phyloP scores from a whole-genome alignment of 352 stramenopile genomes.

The Detonula confervacea region DNA sequence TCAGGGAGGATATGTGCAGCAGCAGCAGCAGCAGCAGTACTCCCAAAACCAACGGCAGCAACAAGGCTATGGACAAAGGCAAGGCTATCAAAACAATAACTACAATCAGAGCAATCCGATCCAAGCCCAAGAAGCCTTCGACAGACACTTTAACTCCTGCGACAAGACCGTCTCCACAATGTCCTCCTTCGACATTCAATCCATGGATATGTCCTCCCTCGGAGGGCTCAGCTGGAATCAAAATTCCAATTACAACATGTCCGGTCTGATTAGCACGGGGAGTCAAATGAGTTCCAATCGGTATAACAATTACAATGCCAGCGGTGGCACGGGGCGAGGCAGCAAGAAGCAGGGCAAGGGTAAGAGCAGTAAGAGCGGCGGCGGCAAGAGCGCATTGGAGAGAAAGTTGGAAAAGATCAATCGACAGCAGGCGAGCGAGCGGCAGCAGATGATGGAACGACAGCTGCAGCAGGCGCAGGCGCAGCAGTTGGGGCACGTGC shows the following conservation, averaged over 20 bases:
- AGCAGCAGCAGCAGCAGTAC: slow-evolving; percentile 25
- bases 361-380: slow-evolving; percentile 7
- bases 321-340: too few species aligned
- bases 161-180: slow-evolving; percentile 52
- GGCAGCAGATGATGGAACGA: slow-evolving; percentile 24
- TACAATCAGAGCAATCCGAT: slow-evolving; percentile 4
- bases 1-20: slow-evolving; percentile 4
- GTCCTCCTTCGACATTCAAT: slow-evolving; percentile 41
- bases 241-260: slow-evolving; percentile 20
- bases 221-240: slow-evolving; percentile 39
- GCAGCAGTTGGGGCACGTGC: too few species aligned
- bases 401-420: slow-evolving; percentile 58
- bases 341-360: too few species aligned
- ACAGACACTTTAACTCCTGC: slow-evolving; percentile 32
- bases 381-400: slow-evolving; percentile 32
- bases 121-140: slow-evolving; percentile 37
- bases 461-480: slow-evolving; percentile 5
- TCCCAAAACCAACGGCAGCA: not conserved
- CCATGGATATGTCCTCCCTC: slow-evolving; percentile 52
- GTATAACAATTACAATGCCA: slow-evolving; percentile 8
- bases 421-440: slow-evolving; percentile 25
- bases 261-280: not conserved
- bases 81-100: not conserved
- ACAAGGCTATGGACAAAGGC: not conserved
- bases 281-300: not conserved